A percentile compares a stretch with the other conserved stretches of the same genome.
Evolutionary conservation across 2,329 filamentous ascomycete species (phyloP).

Genomic region (Colletotrichum chrysophilum): DNA sequence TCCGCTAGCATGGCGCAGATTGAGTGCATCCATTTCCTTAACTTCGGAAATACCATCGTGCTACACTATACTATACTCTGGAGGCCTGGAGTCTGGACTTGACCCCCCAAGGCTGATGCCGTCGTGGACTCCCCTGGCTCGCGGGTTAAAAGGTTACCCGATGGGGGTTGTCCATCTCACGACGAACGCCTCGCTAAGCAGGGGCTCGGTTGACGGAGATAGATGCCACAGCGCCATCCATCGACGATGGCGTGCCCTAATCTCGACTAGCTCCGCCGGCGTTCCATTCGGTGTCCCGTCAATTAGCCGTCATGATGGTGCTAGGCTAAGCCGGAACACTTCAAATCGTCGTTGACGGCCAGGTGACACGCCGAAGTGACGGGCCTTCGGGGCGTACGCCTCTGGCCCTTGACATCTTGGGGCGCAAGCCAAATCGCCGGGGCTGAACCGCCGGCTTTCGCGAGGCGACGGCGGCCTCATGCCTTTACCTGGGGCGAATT

Average conservation of each 20-base stretch:
- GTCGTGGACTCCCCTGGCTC: neutral
- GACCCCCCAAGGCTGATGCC: neutral
- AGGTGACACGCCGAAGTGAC: neutral
- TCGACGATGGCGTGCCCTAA: neutral
- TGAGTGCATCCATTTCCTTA: neutral
- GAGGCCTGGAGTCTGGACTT: neutral
- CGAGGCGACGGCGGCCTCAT: neutral
- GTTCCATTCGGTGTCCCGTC: neutral
- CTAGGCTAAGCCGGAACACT: neutral
- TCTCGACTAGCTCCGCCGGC: neutral
- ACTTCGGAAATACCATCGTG: neutral
- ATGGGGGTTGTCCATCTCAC: neutral
- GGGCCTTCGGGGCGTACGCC: neutral
- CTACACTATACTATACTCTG: neutral
- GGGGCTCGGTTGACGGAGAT: conserved; percentile 2
- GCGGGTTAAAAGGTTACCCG: neutral
- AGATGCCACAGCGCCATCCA: neutral
- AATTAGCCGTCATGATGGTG: neutral
- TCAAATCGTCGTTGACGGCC: neutral
- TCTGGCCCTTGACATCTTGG: neutral
- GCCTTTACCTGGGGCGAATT: conserved; percentile 11
- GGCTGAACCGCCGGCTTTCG: neutral
- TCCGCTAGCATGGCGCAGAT: conserved; percentile 6
- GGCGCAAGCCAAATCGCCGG: neutral
- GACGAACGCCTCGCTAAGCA: neutral